Evolutionary conservation across 2,329 filamentous ascomycete species (phyloP), one percentile per base, ranked within the genome.

Genomic region (Periconia sp.): DNA sequence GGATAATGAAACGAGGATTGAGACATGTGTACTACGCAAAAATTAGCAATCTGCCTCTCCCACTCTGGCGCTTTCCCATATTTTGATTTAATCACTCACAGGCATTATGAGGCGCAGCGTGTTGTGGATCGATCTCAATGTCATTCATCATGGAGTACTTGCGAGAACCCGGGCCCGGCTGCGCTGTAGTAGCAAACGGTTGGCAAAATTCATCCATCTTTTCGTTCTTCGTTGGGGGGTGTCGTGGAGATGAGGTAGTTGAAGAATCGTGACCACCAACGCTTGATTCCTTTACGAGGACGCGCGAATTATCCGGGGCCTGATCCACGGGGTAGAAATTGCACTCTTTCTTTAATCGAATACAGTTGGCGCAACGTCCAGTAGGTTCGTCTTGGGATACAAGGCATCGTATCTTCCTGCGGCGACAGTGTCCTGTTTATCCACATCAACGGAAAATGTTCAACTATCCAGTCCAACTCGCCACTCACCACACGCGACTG

Each of bases 391-490:
- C 85, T 46, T 85, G 81, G 9, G 90, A 85, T 42, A 91, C 82
- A 48, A 96, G 85, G 74, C 93, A 97, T 75, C 93, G 84, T 58
- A 97, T 97, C 76, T 97, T 97, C 63, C 93, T 88, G 70, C 90
- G 84, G 67, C 93, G 90, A 72, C 93, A 97, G 71, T 97, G 91
- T 52, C 89, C 93, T 97, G 66, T 27, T 30, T 43, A 45, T 54
- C 44, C 56, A n/a, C n/a, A 53, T 52, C 18, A 55, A 71, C 47
- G 68, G 65, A 61, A 33, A 45, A 14, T 42, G 30, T 49, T 59
- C 51, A 41, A 59, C 47, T 51, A 43, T 41, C n/a, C 15, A 10
- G 18, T 19, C 47, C 41, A 23, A 31, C n/a, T 44, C 40, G 47
- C 45, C 18, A 86, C 92, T 85, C 83, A 97, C 93, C 89, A 79